These are phyloP conservation scores for Zopfochytrium polystomum DNA, from an alignment of 371 early-diverging fungal genomes.

Conservation along the genomic window DNA sequence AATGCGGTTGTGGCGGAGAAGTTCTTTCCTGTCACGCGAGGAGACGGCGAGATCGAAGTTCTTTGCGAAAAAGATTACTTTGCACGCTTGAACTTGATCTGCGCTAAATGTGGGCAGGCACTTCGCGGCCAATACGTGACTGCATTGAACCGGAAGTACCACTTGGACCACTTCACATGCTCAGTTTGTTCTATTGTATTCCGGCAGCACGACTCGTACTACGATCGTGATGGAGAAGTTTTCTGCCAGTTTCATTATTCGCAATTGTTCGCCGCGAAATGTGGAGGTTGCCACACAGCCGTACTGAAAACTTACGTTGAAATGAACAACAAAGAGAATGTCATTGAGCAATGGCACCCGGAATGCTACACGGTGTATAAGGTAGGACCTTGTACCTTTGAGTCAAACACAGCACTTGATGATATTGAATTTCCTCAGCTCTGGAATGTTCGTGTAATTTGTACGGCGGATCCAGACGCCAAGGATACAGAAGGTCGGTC, in stretches of 20 bases:
- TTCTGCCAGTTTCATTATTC: slow-evolving; percentile 94
- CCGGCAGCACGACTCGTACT: slow-evolving; percentile 91
- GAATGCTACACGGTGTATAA: slow-evolving; percentile 98
- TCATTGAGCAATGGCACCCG: slow-evolving; percentile 84
- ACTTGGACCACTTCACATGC: slow-evolving; percentile 94
- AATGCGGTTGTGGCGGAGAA: slow-evolving; percentile 79
- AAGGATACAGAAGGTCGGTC: too few species aligned
- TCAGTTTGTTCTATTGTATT: slow-evolving; percentile 87
- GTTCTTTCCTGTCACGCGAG: slow-evolving; percentile 75
- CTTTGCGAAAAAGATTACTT: slow-evolving; percentile 89
- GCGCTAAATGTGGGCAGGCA: slow-evolving; percentile 84
- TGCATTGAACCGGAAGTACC: slow-evolving; percentile 85
- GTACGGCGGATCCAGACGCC: too few species aligned
- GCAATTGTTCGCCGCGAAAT: slow-evolving; percentile 73
- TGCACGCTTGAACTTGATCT: slow-evolving; percentile 75
- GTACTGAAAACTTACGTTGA: slow-evolving; percentile 93
- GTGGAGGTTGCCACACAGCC: slow-evolving; percentile 89
- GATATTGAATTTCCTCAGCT: too few species aligned
- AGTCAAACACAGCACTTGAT: neutral
- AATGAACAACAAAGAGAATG: slow-evolving; percentile 61
- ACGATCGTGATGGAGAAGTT: slow-evolving; percentile 77
- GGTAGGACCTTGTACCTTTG: slow-evolving; percentile 48
- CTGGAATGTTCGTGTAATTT: neutral
- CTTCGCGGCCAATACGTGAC: slow-evolving; percentile 88
- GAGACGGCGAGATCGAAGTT: slow-evolving; percentile 58